These are phyloP conservation scores for Chloroidium sp. DNA, from an alignment of 163 green algal genomes.

Conservation along the genomic window DNA sequence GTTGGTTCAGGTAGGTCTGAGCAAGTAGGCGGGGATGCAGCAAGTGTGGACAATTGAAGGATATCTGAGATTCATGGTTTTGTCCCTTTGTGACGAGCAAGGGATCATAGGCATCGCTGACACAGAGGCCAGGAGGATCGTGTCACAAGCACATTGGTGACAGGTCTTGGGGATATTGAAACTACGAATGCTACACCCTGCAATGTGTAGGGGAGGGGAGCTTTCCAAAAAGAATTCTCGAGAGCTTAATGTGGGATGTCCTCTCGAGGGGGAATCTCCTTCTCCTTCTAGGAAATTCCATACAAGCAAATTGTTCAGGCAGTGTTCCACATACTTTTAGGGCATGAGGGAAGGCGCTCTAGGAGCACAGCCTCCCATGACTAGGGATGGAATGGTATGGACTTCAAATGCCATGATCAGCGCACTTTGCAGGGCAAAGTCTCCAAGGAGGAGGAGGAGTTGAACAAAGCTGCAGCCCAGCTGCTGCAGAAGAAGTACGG, in stretches of 20 bases:
- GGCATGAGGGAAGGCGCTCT: background rate
- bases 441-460: background rate
- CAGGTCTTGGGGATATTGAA: too few species aligned
- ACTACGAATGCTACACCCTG: too few species aligned
- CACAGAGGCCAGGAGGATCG: too few species aligned
- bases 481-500: conserved; percentile 19
- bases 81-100: too few species aligned
- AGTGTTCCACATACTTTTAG: background rate
- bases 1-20: too few species aligned
- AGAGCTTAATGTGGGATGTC: background rate
- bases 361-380: background rate
- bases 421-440: background rate
- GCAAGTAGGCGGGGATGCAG: too few species aligned
- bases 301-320: background rate
- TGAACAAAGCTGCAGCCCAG: conserved; percentile 12
- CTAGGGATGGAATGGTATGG: too few species aligned
- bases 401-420: background rate
- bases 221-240: too few species aligned
- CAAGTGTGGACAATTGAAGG: background rate
- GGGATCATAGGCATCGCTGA: too few species aligned
- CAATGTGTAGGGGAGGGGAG: too few species aligned
- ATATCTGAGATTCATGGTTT: background rate
- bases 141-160: too few species aligned
- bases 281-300: background rate
- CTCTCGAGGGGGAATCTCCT: background rate